Conservation (phyloP, 2,329 filamentous ascomycete genomes). For the Cylindrodendrum hubeiense region DNA sequence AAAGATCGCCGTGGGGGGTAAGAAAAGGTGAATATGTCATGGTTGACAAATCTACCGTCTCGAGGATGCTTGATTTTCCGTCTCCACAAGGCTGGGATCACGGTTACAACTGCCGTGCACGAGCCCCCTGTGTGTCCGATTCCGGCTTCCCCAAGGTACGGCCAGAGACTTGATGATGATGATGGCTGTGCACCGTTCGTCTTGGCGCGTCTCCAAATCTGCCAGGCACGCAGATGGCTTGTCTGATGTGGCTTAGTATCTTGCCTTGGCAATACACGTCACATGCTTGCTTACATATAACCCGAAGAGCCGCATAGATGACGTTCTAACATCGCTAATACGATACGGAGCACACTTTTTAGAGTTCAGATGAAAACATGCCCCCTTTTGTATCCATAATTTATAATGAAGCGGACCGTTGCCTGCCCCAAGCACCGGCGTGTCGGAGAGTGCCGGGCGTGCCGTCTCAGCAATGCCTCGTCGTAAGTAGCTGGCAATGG, state of each 20-base stretch:
- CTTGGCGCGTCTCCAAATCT: neutral
- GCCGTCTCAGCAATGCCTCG: neutral
- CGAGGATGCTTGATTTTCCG: neutral
- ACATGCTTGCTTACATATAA: neutral
- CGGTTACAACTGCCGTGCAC: neutral
- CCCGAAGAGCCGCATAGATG: neutral
- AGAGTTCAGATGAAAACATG: neutral
- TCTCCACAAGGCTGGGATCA: neutral
- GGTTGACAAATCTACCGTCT: constrained; percentile 9
- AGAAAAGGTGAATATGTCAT: constrained; percentile 11
- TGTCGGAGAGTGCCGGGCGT: no score
- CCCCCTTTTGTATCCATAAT: neutral
- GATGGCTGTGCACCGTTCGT: neutral
- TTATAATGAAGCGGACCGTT: neutral
- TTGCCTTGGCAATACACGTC: neutral
- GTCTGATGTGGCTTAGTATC: neutral
- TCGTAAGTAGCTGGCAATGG: neutral
- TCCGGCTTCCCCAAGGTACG: neutral
- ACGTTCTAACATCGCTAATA: no score
- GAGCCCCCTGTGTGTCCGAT: neutral
- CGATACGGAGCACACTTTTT: neutral
- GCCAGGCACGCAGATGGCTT: neutral
- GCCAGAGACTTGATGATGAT: neutral
- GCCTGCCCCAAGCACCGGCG: neutral
- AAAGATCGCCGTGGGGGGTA: constrained; percentile 5